Base-by-base conservation (phyloP, 1,139 yeast genomes). In the Saccharomyces hybrid region DNA sequence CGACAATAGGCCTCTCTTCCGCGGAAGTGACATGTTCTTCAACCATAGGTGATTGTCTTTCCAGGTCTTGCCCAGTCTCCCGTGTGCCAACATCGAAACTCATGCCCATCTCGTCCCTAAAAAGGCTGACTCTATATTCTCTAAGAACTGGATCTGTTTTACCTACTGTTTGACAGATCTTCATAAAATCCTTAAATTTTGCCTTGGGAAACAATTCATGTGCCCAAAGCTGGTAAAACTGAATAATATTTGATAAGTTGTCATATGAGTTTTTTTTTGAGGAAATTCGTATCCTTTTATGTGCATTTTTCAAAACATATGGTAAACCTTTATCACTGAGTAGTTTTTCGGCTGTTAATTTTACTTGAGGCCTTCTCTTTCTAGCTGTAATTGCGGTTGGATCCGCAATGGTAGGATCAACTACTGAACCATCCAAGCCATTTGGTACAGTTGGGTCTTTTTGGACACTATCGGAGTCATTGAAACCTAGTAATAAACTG, bases 171-270 rank as follows among this genome's bases (percentile, higher is more conserved):
- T 65, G 61, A 49, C 67, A 58, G 57, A 72, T 57, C 34, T 64
- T 59, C 9, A 69, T 57, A 56, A 81, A 84, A 65, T 88, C 96
- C 53, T 75, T 73, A 61, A 88, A 87, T 57, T 79, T 84, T 2
- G 95, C 90, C 68, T 83, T 84, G 9, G 96, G 95, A 62, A 80
- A 88, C 52, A 88, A 66, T 4, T 83, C 80, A 67, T 88, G 96
- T 28, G 91, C 90, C 96, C 96, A 88, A 32, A 88, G 68, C 69
- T 88, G 95, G 69, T 88, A 88, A 62, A 81, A 82, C 57, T 80
- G 82, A 28, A 88, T 71, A 2, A 88, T 73, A 48, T 73, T 71
- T 7, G 73, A 66, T 52, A 81, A 64, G 59, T 81, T 82, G 20
- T 75, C 74, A 54, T 73, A 66, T 13, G 71, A 64, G 29, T 61